Evolutionary conservation across 2,329 filamentous ascomycete genomes (phyloP), one percentile per base, ranked within the genome.

Genomic region (Phyllachora maydis): DNA sequence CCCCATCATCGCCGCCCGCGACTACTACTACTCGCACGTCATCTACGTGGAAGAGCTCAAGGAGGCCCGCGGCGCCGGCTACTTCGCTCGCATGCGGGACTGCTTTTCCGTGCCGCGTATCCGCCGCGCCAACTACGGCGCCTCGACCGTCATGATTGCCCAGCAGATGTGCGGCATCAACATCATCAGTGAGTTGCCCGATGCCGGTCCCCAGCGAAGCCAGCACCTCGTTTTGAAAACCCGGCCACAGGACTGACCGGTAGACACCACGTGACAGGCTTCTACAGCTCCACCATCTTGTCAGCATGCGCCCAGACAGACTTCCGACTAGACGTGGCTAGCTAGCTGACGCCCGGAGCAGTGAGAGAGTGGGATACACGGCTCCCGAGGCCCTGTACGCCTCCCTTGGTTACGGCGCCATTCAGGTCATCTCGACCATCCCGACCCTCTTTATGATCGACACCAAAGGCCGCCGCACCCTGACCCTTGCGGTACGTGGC

Each of bases 141-240:
- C 77, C 1, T 76, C 70, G 32, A 66, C 68, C 2, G 76, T 85
- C 33, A 90, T 90, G 79, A 68, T 76, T 35, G 68, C 67, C 1
- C 71, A 76, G 43, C 69, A 76, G 42, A 69, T 75, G 60, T 74
- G 68, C 35, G 63, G 43, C 18, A 43, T 38, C 30, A 38, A 38
- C 28, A n/a, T n/a, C n/a, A n/a, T n/a, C n/a, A n/a, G n/a, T n/a
- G n/a, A n/a, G n/a, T n/a, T n/a, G n/a, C n/a, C n/a, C n/a, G n/a
- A n/a, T n/a, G n/a, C n/a, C n/a, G n/a, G n/a, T n/a, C n/a, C n/a
- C n/a, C n/a, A 38, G 20, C 15, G 19, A 22, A 14, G 11, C 19
- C 12, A 20, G 6, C 11, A 9, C 19, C 19, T 11, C 11, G 10
- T 11, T n/a, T n/a, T n/a, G n/a, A n/a, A n/a, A n/a, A n/a, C n/a